Evolutionary conservation across 2,329 filamentous ascomycete species (phyloP), one percentile per base, ranked within the genome.

Genomic region (Plectosphaerella sp.): DNA sequence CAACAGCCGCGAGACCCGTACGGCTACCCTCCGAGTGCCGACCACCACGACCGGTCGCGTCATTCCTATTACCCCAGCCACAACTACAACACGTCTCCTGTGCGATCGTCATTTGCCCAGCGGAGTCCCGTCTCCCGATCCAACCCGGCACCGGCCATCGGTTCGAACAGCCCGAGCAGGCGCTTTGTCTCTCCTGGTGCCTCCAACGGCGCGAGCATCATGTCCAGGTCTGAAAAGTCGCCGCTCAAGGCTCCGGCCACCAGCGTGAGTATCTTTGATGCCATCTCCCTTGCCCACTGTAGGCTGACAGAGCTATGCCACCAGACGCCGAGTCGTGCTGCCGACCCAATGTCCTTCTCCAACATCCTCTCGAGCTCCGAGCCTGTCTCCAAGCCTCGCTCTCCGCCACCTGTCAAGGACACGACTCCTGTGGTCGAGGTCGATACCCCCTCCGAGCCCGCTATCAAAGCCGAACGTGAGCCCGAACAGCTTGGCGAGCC

Each of bases 301-400:
- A 12, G 12, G 15, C 33, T 25, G 33, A 45, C 58, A 59, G 45
- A 61, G 33, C 35, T 25, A n/a, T 2, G 45, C 45, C 15, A 16
- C 18, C 50, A 42, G 47, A 48, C 47, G 12, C 47, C 36, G 2
- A 84, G 83, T 59, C 85, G 91, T 67, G 79, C 86, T 41, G 86
- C 87, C 53, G 89, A 96, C 66, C 88, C 92, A 50, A 97, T 97
- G 92, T 94, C 92, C 5, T 94, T 97, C 64, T 94, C 91, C 59
- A 97, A 92, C 66, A 95, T 97, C 54, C 85, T 97, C 43, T 93
- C 91, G 4, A 91, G 83, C 59, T 80, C 88, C 51, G 86, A 91
- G 52, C 84, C 88, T 50, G 77, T 82, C 39, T 74, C 77, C 3
- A 77, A 77, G 55, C 54, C 45, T 15, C 37, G 48, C 6, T 74